A percentile compares a stretch with the other conserved stretches of the same genome.
phyloP scores from a whole-genome alignment of 306 rosid genomes.

The Cyamopsis tetragonoloba region DNA sequence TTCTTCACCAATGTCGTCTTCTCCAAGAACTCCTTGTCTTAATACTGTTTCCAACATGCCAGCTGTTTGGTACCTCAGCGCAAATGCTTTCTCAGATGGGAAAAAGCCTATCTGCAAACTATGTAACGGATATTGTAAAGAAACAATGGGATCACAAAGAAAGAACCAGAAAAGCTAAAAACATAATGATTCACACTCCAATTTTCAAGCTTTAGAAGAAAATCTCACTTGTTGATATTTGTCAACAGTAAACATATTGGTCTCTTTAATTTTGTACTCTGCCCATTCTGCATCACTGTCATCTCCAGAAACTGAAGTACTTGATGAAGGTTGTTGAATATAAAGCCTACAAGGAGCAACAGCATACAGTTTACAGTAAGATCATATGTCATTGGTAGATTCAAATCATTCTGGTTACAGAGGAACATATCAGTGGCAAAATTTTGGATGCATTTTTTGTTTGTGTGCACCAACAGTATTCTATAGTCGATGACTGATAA shows the following conservation, averaged over 20 bases:
- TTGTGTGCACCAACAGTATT: not conserved
- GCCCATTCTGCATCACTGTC: conserved; percentile 74
- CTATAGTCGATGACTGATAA: no score
- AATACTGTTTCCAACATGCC: conserved; percentile 89
- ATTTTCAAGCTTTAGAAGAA: conserved; percentile 14
- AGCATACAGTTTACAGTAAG: not conserved
- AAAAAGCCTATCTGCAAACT: conserved; percentile 97
- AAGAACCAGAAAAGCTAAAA: not conserved
- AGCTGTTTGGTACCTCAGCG: conserved; percentile 91
- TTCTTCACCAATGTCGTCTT: conserved; percentile 93
- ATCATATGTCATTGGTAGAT: not conserved
- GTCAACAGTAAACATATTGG: conserved; percentile 89
- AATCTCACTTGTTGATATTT: conserved; percentile 90
- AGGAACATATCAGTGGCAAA: not conserved
- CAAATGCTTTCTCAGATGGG: conserved; percentile 81
- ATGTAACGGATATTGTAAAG: conserved; percentile 59
- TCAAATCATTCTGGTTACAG: not conserved
- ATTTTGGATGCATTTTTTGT: not conserved
- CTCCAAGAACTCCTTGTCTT: conserved; percentile 92
- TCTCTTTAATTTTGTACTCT: conserved; percentile 91
- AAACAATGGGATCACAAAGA: conserved; percentile 38
- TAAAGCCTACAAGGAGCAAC: conserved; percentile 55
- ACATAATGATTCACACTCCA: not conserved
- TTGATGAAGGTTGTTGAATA: conserved; percentile 69
- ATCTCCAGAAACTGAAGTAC: conserved; percentile 53